Base-by-base conservation (phyloP, 768 basidiomycete species). In the Lyophyllum atratum region DNA sequence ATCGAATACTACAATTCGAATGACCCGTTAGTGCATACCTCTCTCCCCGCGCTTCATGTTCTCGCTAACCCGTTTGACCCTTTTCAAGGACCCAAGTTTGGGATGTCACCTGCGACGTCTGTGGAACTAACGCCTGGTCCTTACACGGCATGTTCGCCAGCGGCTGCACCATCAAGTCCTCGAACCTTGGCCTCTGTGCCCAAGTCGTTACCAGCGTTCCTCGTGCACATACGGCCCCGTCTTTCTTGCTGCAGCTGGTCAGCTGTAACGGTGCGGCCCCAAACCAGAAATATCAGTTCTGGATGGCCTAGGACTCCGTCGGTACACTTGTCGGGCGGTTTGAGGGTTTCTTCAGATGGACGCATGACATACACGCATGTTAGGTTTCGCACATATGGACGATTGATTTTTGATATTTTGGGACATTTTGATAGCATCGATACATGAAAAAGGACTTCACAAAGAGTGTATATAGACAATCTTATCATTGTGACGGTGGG, bases 251-350 rank as follows among this genome's bases (percentile, higher is more conserved):
- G 26, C 37, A 59, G 24, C 52, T 54, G 2, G 48, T 40, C 2
- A 7, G 47, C n/a, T 59, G 58, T 25, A 33, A 39, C 37, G 52
- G 34, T 10, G 21, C 44, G 21, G 46, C 46, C n/a, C 21, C 26
- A 28, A 59, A 59, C 34, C 58, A 59, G 42, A 54, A 50, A 15
- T 59, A 44, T 47, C 52, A 54, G 43, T 54, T 59, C 48, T 59
- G 58, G 58, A 59, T 54, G 58, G 52, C 50, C 29, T 57, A 50
- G 34, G 21, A n/a, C n/a, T n/a, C n/a, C n/a, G n/a, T n/a, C n/a
- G n/a, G n/a, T n/a, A n/a, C n/a, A n/a, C n/a, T n/a, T n/a, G n/a
- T n/a, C n/a, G n/a, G n/a, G n/a, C n/a, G n/a, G n/a, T n/a, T n/a
- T n/a, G n/a, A n/a, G n/a, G n/a, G n/a, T n/a, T n/a, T n/a, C n/a